Percentiles rank a stretch among this genome's conserved stretches.
phyloP scores from a whole-genome alignment of 2,329 filamentous ascomycete species.

The Verticillium tricorpus region DNA sequence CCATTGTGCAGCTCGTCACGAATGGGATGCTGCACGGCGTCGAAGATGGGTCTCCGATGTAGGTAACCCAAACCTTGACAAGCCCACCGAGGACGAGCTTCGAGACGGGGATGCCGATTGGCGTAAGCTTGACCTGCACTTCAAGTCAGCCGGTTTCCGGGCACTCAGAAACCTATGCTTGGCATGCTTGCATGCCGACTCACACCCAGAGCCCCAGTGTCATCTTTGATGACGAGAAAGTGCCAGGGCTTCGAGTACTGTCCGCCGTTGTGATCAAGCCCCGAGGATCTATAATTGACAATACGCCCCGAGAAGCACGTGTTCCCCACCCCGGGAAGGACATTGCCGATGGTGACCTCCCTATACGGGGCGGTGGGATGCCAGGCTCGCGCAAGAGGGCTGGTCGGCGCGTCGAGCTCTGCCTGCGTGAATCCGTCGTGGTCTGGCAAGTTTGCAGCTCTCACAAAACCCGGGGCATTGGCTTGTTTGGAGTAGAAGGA shows the following conservation, averaged over 20 bases:
- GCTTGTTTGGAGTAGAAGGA: background rate
- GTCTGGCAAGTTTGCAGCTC: background rate
- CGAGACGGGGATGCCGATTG: conserved; percentile 31
- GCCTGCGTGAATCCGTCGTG: conserved; percentile 50
- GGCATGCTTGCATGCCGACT: conserved; percentile 6
- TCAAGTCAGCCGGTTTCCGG: background rate
- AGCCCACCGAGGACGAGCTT: conserved; percentile 40
- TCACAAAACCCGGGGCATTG: background rate
- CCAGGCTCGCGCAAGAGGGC: conserved; percentile 32
- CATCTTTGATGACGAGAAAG: conserved; percentile 51
- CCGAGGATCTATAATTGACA: conserved; percentile 46
- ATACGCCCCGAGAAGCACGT: conserved; percentile 51
- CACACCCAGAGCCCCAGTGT: conserved; percentile 49
- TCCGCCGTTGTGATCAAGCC: conserved; percentile 22
- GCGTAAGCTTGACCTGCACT: conserved; percentile 39
- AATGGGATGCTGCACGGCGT: conserved; percentile 24
- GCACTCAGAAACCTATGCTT: background rate
- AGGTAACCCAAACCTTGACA: conserved; percentile 52
- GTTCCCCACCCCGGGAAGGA: conserved; percentile 43
- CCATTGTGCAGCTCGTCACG: conserved; percentile 46
- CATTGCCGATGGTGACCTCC: conserved; percentile 37
- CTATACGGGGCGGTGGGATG: conserved; percentile 41
- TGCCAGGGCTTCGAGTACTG: conserved; percentile 42
- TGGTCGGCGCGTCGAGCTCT: conserved; percentile 32
- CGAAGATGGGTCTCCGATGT: conserved; percentile 42